Base-by-base conservation (phyloP, 2,329 filamentous ascomycete species). In the Xylariaceae sp. region DNA sequence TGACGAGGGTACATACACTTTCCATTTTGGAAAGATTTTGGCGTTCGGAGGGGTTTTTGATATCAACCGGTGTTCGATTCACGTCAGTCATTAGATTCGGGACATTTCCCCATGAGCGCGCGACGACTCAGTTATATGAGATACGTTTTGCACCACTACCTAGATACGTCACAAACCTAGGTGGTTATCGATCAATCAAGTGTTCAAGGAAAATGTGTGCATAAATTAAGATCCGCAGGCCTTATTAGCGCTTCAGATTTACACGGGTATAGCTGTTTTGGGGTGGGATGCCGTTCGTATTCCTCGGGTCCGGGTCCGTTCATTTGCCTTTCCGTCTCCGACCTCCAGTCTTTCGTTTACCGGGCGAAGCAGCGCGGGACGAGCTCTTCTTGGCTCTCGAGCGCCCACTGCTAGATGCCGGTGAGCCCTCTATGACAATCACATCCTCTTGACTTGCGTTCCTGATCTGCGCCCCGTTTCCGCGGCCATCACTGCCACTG, bases 311-410 rank as follows among this genome's bases (percentile, higher is more conserved):
- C 22, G 7, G 22, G 22, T 7, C 22, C 22, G 22, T 43, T 63
- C 56, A 70, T 65, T 66, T 70, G 50, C 61, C 63, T 56, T 66
- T 70, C 19, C 65, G 60, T 46, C 63, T 64, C 47, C 61, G 66
- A 42, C 64, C 56, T 66, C 61, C 64, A 6, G 66, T 58, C 51
- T 74, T 77, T 57, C 71, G 68, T 62, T 76, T 76, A n/a, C 64
- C 57, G 16, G 72, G 67, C 39, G 73, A 69, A 6, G 48, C 33
- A 18, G 44, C 48, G 12, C 45, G 33, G n/a, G 45, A 50, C 14
- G 71, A 68, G 54, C 70, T 64, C 57, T 72, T 75, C 67, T 75
- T 78, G 56, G 60, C 66, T 57, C 60, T 70, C 50, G 64, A 60
- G 19, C 63, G 60, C 31, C 59, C 58, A 43, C 54, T 61, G 42